phyloP scores from a whole-genome alignment of 2,329 filamentous ascomycete genomes.

The Pleurostoma richardsiae region DNA sequence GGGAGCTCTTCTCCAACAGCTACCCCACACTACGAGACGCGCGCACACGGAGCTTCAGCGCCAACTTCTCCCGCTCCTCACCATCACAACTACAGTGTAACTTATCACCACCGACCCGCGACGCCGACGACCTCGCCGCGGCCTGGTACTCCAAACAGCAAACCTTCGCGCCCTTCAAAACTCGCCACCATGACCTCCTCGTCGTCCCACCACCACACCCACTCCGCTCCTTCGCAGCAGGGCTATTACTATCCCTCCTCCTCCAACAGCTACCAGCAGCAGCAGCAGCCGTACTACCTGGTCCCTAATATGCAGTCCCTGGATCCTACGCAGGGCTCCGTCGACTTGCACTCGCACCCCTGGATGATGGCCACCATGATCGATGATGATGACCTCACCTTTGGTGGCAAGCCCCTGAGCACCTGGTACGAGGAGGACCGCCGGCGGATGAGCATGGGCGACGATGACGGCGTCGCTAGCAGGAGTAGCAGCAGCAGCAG shows the following conservation, averaged over 20 bases:
- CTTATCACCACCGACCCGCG: too few species aligned
- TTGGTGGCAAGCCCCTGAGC: constrained; percentile 55
- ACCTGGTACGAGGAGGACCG: constrained; percentile 57
- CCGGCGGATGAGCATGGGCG: constrained; percentile 31
- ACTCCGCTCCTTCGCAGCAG: neutral
- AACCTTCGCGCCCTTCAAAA: neutral
- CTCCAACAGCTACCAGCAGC: neutral
- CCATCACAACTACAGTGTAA: too few species aligned
- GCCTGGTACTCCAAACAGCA: neutral
- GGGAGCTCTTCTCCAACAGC: too few species aligned
- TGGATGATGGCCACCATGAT: constrained; percentile 54
- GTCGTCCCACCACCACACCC: neutral
- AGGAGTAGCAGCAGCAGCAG: constrained; percentile 31
- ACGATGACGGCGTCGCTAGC: constrained; percentile 24
- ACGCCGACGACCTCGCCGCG: neutral
- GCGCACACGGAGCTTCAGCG: too few species aligned
- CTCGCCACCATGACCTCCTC: neutral
- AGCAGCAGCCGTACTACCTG: neutral
- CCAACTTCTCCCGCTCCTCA: too few species aligned
- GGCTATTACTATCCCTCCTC: neutral
- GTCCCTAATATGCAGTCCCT: neutral
- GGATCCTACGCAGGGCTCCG: neutral
- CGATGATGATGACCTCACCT: constrained; percentile 57
- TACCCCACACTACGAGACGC: too few species aligned
- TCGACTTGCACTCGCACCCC: neutral